These are phyloP conservation scores for Vigna angularis DNA, from an alignment of 306 rosid genomes.

Conservation along the genomic window DNA sequence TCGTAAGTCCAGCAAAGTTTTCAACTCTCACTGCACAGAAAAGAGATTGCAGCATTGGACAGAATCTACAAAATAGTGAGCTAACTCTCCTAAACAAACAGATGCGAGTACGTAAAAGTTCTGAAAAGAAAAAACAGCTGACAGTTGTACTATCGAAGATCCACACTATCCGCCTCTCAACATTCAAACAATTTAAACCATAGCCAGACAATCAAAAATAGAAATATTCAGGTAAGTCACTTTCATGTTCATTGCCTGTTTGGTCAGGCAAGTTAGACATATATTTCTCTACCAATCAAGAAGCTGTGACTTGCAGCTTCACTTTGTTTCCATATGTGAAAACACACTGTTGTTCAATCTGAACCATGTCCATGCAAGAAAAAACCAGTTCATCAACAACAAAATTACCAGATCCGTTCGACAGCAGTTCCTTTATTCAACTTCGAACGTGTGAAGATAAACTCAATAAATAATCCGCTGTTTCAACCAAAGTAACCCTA, in stretches of 20 bases:
- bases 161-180: constrained; percentile 8
- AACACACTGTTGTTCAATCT: constrained; percentile 20
- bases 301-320: neutral
- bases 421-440: neutral
- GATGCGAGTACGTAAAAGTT: neutral
- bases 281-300: neutral
- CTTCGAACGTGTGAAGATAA: constrained; percentile 12
- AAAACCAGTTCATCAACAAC: constrained; percentile 3
- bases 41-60: constrained; percentile 7
- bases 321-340: neutral
- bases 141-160: constrained; percentile 27
- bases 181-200: neutral
- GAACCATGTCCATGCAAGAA: constrained; percentile 16
- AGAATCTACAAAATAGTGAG: constrained; percentile 30
- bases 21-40: constrained; percentile 29
- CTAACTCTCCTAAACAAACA: constrained; percentile 16
- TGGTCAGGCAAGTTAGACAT: neutral
- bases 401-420: constrained; percentile 35
- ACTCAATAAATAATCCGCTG: constrained; percentile 5
- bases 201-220: constrained; percentile 6
- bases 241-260: constrained; percentile 11
- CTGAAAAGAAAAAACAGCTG: constrained; percentile 18
- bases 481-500: constrained; percentile 10
- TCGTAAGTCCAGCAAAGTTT: constrained; percentile 7
- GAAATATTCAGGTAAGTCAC: constrained; percentile 25